Base-by-base conservation (phyloP, 192 early-diverging fungal species). In the Phlyctochytrium bullatum region DNA sequence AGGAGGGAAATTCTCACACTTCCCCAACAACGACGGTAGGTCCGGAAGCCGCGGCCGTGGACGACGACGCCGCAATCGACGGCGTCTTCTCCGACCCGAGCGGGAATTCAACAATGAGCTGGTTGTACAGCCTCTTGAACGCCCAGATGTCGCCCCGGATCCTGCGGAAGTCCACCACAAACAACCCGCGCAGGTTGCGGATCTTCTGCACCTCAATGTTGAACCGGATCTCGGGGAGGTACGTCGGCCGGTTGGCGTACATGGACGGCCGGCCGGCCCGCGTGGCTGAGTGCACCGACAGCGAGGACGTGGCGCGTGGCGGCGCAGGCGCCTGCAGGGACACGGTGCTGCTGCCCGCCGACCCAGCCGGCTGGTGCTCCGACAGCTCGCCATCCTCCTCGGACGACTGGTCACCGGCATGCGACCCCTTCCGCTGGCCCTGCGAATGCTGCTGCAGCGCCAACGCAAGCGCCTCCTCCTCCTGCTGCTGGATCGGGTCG, bases 121-220 rank as follows among this genome's bases (percentile, higher is more conserved):
- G 16, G 30, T 17, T 17, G 27, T 70, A 70, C 40, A 70, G 31
- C 17, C 68, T 28, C 23, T 70, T 70, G 63, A 70, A 70, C 14
- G 30, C 68, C 68, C 68, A 70, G 47, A 69, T 54, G 36, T 70
- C 68, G 16, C 68, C 68, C 27, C 40, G 34, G 29, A 52, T 0
- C 56, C 68, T 30, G 24, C 56, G 40, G 34, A 70, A 70, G 0
- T 70, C 68, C 24, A 70, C 68, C 6, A 80, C 73, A 64, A 72
- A 77, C 20, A 80, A 66, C 2, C 76, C 80, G 12, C 67, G 65
- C 36, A 98, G 71, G 67, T 96, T 95, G 80, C 93, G 92, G 75
- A 98, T 90, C 68, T 85, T 85, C 75, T 93, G 93, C 34, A 98
- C 70, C 82, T 95, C 93, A 27, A 98, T 87, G 17, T 87, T 84